Evolutionary conservation across 2,329 filamentous ascomycete genomes (phyloP), one percentile per base, ranked within the genome.

Genomic region (Colletotrichum sp.): DNA sequence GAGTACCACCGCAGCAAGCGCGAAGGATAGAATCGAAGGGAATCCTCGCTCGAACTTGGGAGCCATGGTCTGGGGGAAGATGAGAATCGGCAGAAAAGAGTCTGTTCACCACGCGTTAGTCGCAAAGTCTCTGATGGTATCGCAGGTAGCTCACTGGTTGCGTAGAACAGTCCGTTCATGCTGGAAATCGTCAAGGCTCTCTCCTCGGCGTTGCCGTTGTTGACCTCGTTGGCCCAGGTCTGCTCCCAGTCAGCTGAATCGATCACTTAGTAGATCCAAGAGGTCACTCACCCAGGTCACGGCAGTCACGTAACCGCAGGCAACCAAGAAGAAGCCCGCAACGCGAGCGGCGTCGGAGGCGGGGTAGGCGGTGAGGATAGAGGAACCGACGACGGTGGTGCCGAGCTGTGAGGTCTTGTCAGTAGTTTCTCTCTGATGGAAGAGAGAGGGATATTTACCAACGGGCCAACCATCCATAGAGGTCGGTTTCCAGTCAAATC

Each of bases 151-250:
- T 72, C 3, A 73, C 71, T 73, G 3, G 71, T 73, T 7, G 81
- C 82, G 57, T 83, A 84, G 55, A 82, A 80, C 12, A 84, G 69
- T 10, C 81, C 81, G 60, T 83, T 83, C 82, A 84, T 83, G 69
- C 79, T 81, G 34, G 80, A 81, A 32, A 82, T 81, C 4, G 83
- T 80, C 16, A 84, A 68, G 12, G 83, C 83, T 16, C 82, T 76
- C 66, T 84, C 82, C 67, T 83, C 82, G 3, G 81, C 82, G 62
- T 84, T 79, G 4, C 79, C 80, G 4, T 80, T 80, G 34, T 82
- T 83, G 28, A 83, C 78, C 65, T 84, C 83, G 49, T 83, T 82
- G 5, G 81, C 83, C 83, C 83, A 84, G 3, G 82, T 82, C 64
- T 82, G 80, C 55, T 79, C 49, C 57, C 15, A 64, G 24, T 65